Base-by-base conservation (phyloP, 1,139 yeast species). In the Kurtzmaniella quercitrusa region DNA sequence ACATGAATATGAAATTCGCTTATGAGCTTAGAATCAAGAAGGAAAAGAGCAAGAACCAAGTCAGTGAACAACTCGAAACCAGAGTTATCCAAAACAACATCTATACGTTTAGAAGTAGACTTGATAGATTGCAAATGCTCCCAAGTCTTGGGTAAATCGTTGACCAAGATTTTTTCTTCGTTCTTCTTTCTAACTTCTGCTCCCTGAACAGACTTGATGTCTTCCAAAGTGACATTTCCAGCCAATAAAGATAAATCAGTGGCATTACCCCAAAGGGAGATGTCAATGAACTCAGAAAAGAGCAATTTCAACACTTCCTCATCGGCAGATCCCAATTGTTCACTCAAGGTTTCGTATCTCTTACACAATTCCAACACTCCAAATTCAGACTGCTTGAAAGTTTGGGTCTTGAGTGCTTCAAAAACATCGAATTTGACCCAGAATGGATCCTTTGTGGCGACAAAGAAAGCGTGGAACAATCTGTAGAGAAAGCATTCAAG, bases 251-350 rank as follows among this genome's bases (percentile, higher is more conserved):
- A 89, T 57, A 93, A 75, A 65, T 93, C 99, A 6, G 97, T 89
- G 19, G 98, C 97, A 63, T 93, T 93, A 19, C 99, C 99, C 98
- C 98, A 93, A 46, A 93, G 70, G 0, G 97, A 87, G 48, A 93
- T 81, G 58, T 90, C 96, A 39, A 86, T 67, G 55, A 90, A 87
- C 60, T 94, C 98, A 50, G 75, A 74, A 65, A 85, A 85, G 41
- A 82, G 63, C n/a, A 78, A 58, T 48, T 73, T 60, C 50, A 85
- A 66, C 0, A 76, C 66, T n/a, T 76, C 81, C 3, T 56, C 51
- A 46, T 73, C 76, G n/a, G 65, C 50, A 5, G 47, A 24, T 74
- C 72, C 34, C 40, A 85, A 62, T 46, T 75, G 73, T 44, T 68
- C 61, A 14, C 56, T 50, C 42, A 68, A 59, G 1, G 41, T 42